A percentile compares a stretch with the other conserved stretches of the same genome.
Conservation (phyloP, 176 grass and related monocot genomes). For the Rhynchospora tenuis region DNA sequence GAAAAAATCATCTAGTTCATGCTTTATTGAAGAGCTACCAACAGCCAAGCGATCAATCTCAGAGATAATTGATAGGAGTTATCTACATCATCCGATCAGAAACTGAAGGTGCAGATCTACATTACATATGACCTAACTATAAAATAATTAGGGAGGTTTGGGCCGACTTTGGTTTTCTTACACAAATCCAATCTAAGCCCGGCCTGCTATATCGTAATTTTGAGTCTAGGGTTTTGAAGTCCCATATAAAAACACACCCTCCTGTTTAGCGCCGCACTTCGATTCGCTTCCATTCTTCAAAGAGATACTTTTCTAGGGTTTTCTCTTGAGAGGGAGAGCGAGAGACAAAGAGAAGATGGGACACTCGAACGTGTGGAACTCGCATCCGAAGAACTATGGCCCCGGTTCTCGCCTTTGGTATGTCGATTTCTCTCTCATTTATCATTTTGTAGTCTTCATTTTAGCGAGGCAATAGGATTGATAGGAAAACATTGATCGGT, state of each 20-base stretch:
- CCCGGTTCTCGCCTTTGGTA: constrained; percentile 37
- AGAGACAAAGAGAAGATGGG: constrained; percentile 22
- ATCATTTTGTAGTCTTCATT: neutral
- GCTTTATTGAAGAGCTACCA: no score
- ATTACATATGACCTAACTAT: no score
- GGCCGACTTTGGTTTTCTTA: neutral
- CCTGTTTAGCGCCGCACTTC: neutral
- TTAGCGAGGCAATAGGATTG: neutral
- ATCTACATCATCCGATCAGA: no score
- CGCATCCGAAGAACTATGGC: constrained; percentile 39
- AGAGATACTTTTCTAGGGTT: neutral
- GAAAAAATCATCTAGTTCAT: no score
- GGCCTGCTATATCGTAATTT: neutral
- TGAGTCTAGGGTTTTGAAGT: constrained; percentile 16
- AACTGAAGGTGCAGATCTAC: no score
- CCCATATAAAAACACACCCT: neutral
- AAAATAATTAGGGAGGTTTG: no score
- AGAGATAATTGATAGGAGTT: no score
- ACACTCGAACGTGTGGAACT: constrained; percentile 43
- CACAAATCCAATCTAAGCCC: neutral
- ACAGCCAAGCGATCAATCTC: no score
- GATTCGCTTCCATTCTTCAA: neutral
- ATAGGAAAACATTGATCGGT: neutral
- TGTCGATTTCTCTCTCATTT: neutral
- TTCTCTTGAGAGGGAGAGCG: neutral